Base-by-base conservation (phyloP, 1,284 basidiomycete species). In the Puccinia horiana region DNA sequence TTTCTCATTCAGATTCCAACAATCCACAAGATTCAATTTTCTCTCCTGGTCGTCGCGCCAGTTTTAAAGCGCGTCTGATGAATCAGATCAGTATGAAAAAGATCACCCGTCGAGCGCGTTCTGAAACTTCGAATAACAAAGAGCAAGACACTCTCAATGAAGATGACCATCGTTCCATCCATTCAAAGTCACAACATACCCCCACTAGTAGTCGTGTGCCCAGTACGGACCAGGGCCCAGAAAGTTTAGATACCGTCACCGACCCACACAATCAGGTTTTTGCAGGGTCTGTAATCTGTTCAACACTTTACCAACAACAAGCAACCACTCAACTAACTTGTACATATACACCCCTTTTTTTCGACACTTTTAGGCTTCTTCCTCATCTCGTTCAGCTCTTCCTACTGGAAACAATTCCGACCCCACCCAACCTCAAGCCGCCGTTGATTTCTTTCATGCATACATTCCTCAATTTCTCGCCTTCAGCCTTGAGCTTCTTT, bases 31-130 rank as follows among this genome's bases (percentile, higher is more conserved):
- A 61, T n/a, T 65, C 49, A 42, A 8, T 42, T 6, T 32, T 14
- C 54, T 37, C 47, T 70, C 44, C 40, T 32, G 63, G 37, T 35
- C 44, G 49, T 29, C 47, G 76, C 12, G 44, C 49, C 4, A 69
- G 40, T 49, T 18, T 79, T n/a, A 79, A 79, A 35, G 26, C 47
- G 20, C 65, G 76, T 20, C 42, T 79, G 20, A 70, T 69, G 32
- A 79, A 70, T 35, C 76, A 79, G 40, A 79, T 79, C 37, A 56
- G 29, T 5, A 54, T 78, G 20, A 79, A 79, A 29, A 79, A 79
- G 44, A 54, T 79, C n/a, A 42, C 47, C 11, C 49, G 63, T 44
- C 63, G 40, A 49, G 6, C 63, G 29, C 63, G 32, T 11, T 58
- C 73, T 16, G 73, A 61, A 75, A 26, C 37, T 58, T 75, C 73